Base-by-base conservation (phyloP, 208 protist genomes). In the Phytomonas sp. region DNA sequence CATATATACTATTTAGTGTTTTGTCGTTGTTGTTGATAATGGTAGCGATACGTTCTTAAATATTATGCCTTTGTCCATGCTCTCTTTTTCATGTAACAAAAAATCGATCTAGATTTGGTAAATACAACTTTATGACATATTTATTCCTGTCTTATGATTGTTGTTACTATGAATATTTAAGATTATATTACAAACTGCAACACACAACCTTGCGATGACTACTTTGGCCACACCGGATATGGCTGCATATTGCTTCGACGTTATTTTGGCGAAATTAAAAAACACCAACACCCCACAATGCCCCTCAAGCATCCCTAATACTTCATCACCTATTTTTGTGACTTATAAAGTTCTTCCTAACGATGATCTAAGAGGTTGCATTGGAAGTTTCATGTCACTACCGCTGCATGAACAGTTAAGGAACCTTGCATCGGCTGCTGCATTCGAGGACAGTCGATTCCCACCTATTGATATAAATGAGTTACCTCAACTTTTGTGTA, bases 181-280 rank as follows among this genome's bases (percentile, higher is more conserved):
- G 19, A 10, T 40, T 26, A 7, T 56, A 26, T 65, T 65, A 68
- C 32, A 74, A 29, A 74, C 26, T 70, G 16, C 3, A 29, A 63
- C 60, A 59, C 34, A 56, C 42, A 59, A 32, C 52, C 31, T 45
- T 33, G 60, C 37, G 42, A 76, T 65, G 23, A 16, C 66, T 4
- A 82, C 85, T 71, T 63, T 81, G 59, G 88, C 91, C 26, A 93
- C 88, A 10, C 75, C 76, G 5, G 87, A 92, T 29, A 96, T 96
- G 91, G 85, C 84, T n/a, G 81, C 73, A 66, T 96, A 92, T 75
- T 96, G 91, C 79, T 86, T 92, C 71, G 76, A 80, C 45, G 86
- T 93, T 19, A 82, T 95, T 26, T 65, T 61, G 8, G 81, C 77
- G 40, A 73, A 78, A 32, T 67, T 94, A 32, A 75, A 59, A 5